These are phyloP conservation scores for Stygiomarasmius scandens DNA, from an alignment of 1,284 basidiomycete species.

Conservation along the genomic window DNA sequence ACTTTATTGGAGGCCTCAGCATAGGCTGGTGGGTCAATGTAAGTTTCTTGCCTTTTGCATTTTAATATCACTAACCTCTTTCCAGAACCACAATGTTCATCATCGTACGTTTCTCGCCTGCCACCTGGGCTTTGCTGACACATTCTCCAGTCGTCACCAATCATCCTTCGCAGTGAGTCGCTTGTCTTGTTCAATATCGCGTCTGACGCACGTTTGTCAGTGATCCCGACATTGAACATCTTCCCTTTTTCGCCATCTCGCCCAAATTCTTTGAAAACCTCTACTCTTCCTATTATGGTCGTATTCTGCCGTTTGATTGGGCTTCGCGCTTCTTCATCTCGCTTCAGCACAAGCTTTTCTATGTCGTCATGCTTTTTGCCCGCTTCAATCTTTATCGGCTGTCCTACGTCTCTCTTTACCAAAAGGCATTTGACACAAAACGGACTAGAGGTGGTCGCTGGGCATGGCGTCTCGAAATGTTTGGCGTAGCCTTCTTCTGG, in stretches of 20 bases:
- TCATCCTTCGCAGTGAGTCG: conserved; percentile 88
- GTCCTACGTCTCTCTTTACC: conserved; percentile 80
- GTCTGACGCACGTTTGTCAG: conserved; percentile 45
- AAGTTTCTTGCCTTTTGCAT: conserved; percentile 37
- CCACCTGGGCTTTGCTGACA: conserved; percentile 16
- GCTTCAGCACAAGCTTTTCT: conserved; percentile 93
- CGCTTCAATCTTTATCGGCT: conserved; percentile 95
- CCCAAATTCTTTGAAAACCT: conserved; percentile 83
- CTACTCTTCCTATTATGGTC: conserved; percentile 96
- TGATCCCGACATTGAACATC: conserved; percentile 94
- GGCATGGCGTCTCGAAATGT: conserved; percentile 75
- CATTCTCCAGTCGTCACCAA: conserved; percentile 83
- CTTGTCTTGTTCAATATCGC: neutral
- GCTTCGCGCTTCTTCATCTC: conserved; percentile 70
- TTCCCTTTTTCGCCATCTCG: conserved; percentile 96
- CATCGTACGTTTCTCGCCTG: conserved; percentile 62
- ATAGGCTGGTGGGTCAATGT: conserved; percentile 98
- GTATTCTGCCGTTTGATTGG: conserved; percentile 80
- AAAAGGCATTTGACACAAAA: conserved; percentile 60
- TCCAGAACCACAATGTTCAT: conserved; percentile 92
- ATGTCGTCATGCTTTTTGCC: conserved; percentile 88
- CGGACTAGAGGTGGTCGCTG: conserved; percentile 65
- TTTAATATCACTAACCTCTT: conserved; percentile 10
- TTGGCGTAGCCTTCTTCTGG: conserved; percentile 77
- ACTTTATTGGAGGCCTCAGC: conserved; percentile 91